Base-by-base conservation (phyloP, 768 basidiomycete genomes). In the Chalciporus chontae region DNA sequence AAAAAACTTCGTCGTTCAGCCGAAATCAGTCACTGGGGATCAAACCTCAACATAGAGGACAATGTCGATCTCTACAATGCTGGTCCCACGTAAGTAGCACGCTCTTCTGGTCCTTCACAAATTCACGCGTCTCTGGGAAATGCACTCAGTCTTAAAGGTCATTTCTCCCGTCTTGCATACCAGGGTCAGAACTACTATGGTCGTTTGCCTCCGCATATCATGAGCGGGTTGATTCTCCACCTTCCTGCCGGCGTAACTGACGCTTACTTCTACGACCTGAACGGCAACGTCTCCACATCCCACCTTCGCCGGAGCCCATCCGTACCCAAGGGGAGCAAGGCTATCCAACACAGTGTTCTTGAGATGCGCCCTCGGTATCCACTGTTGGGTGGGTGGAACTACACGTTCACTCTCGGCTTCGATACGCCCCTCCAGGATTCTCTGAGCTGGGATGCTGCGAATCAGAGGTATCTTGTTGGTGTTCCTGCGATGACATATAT, bases 11-110 rank as follows among this genome's bases (percentile, higher is more conserved):
- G 80, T 52, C 84, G 96, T 43, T 61, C 77, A 0, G 92, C 85
- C 2, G 95, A 99, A 71, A 84, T 99, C 55, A 95, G 93, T 56
- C 95, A 98, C 64, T 98, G 95, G 96, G 94, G 95, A 29, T 82
- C 84, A 37, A 96, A 96, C 67, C 66, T 99, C 32, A 96, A 97
- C 62, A 86, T 94, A 26, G 83, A 97, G 66, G 94, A 99, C 69
- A 80, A 89, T 29, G 81, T 96, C 52, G 65, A 78, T 50, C 72
- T 99, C n/a, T 78, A 80, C 66, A 99, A 99, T 63, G 87, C 84
- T 51, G 96, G 95, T 4, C 93, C 96, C 11, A 69, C 71, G 95
- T 97, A 63, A 70, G 91, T 79, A 10, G 38, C 21, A 31, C 17
- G 14, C 36, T 19, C 17, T 26, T 39, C 39, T 27, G 29, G 18